These are phyloP conservation scores for Ceratocystis smalleyi DNA, from an alignment of 2,329 filamentous ascomycete species.

Conservation along the genomic window DNA sequence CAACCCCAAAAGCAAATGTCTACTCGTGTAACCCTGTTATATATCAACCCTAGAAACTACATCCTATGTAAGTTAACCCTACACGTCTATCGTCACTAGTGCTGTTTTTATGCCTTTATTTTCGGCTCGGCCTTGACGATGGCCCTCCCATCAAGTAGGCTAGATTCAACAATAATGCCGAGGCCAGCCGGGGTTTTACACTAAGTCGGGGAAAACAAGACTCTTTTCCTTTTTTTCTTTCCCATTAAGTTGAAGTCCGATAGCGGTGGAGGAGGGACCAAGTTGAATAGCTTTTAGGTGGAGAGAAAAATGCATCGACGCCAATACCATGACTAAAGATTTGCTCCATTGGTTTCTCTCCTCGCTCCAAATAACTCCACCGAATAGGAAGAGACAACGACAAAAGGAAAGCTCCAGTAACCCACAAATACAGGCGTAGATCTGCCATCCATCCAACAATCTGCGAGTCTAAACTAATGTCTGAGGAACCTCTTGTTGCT, in stretches of 20 bases:
- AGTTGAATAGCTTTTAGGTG: background rate
- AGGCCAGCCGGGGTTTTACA: background rate
- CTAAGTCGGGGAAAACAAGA: background rate
- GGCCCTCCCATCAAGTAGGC: background rate
- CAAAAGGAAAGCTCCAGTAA: background rate
- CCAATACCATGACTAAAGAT: background rate
- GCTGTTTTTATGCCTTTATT: background rate
- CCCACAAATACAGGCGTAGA: background rate
- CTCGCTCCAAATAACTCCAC: background rate
- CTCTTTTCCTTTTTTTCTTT: background rate
- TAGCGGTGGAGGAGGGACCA: background rate
- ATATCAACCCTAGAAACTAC: too few species aligned
- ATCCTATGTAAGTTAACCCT: background rate
- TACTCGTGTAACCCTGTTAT: too few species aligned
- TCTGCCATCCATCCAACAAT: background rate
- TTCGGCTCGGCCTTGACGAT: background rate
- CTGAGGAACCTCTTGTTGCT: background rate
- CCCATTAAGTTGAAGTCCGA: background rate
- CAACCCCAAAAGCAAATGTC: too few species aligned
- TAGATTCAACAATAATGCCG: background rate
- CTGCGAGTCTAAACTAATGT: background rate
- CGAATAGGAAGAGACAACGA: background rate
- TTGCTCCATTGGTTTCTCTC: background rate
- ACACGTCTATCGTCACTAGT: background rate
- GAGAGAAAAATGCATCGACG: background rate